Evolutionary conservation across 2,329 filamentous ascomycete genomes (phyloP), one percentile per base, ranked within the genome.

Genomic region (Plectosphaerella plurivora): DNA sequence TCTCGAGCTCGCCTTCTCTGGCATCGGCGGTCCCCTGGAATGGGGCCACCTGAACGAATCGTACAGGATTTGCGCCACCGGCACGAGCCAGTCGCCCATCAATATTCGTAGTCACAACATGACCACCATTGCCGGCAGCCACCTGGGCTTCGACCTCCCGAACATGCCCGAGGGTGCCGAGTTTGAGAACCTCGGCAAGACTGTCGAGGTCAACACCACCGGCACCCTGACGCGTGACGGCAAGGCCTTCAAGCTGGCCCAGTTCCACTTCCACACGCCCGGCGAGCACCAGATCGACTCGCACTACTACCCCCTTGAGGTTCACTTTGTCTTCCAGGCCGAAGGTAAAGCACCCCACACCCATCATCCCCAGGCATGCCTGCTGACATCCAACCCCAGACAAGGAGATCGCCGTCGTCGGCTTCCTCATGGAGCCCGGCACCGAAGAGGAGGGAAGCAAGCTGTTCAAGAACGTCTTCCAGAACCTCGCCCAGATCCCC

Each of bases 251-350:
- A 60, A 57, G 0, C 68, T 83, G 14, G 66, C 66, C 46, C 81
- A 84, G 58, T 83, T 83, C 67, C 81, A 84, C 64, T 81, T 84
- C 67, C 82, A 84, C 61, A 78, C 78, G 0, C 80, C 82, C 1
- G 78, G 77, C 44, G 82, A 85, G 69, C 82, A 85, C 59, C 72
- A 75, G 46, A 68, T 83, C 62, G 57, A 73, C 61, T 63, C 72
- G 8, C 66, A 69, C 55, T 62, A 67, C 58, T 73, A 63, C 51
- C 67, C 71, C 14, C 59, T 71, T 55, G 72, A 74, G 56, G 66
- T 70, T 24, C 72, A 74, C 58, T 71, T 73, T 55, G 72, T 74
- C 8, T 70, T 73, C 50, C 58, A 71, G 53, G 60, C 60, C 36
- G 60, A 57, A 4, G 65, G 63, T 63, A 56, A 55, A 59, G 53